These are phyloP conservation scores for Penicillium macrosclerotiorum DNA, from an alignment of 495 filamentous ascomycete species.

Conservation along the genomic window DNA sequence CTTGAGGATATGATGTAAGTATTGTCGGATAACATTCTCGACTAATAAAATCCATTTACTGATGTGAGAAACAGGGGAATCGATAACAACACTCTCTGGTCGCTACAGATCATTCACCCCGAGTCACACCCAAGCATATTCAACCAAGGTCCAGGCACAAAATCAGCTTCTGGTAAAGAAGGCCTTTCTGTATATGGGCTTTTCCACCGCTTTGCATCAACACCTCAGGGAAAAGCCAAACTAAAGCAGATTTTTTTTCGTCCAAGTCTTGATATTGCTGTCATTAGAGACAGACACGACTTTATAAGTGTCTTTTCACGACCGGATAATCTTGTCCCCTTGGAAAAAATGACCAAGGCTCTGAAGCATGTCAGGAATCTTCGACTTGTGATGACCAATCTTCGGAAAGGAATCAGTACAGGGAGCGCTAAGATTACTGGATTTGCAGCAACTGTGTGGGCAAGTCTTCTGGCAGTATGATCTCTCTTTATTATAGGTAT, in stretches of 20 bases:
- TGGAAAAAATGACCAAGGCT: constrained; percentile 58
- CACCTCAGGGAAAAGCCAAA: constrained; percentile 73
- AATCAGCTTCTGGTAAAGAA: constrained; percentile 74
- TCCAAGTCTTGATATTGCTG: constrained; percentile 63
- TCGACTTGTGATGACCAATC: constrained; percentile 62
- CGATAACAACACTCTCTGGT: constrained; percentile 72
- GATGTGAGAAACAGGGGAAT: constrained; percentile 57
- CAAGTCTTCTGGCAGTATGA: constrained; percentile 54
- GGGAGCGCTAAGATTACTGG: constrained; percentile 54
- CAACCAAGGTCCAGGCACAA: constrained; percentile 70
- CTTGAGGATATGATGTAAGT: constrained; percentile 71
- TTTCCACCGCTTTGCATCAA: constrained; percentile 73
- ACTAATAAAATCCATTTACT: no score
- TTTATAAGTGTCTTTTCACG: constrained; percentile 67
- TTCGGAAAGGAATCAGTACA: constrained; percentile 72
- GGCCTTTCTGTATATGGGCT: constrained; percentile 86
- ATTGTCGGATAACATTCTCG: no score
- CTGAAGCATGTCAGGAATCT: constrained; percentile 80
- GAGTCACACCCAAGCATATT: constrained; percentile 85
- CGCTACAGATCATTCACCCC: constrained; percentile 81
- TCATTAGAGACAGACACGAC: constrained; percentile 73
- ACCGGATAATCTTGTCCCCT: constrained; percentile 60
- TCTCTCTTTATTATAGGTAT: no score
- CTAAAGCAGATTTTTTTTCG: constrained; percentile 83
- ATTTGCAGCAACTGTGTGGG: constrained; percentile 70